Evolutionary conservation across 2,329 filamentous ascomycete species (phyloP).

Genomic region (Nemania sp.): DNA sequence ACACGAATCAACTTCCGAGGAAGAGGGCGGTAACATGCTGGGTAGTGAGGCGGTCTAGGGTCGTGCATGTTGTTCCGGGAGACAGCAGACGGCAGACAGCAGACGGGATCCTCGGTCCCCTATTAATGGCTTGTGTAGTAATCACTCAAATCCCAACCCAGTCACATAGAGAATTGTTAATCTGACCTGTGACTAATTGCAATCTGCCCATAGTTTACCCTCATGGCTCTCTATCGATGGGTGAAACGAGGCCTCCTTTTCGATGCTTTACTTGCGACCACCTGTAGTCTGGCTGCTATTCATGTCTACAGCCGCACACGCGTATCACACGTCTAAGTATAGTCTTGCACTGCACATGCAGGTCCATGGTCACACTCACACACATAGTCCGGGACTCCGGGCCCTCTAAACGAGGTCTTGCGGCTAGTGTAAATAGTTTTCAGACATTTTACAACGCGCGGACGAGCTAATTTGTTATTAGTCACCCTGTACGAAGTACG

Average conservation of each 20-base stretch:
- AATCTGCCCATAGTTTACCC: not conserved
- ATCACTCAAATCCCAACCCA: not conserved
- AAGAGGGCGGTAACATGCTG: constrained; percentile 8
- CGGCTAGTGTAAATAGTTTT: not conserved
- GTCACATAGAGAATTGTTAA: too few species aligned
- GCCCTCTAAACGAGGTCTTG: not conserved
- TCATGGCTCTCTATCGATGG: not conserved
- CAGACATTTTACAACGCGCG: not conserved
- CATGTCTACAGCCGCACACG: not conserved
- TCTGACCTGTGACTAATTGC: too few species aligned
- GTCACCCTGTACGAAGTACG: not conserved
- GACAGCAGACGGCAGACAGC: not conserved
- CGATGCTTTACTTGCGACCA: not conserved
- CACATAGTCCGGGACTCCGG: too few species aligned
- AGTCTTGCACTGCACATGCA: not conserved
- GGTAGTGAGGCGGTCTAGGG: not conserved
- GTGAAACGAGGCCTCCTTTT: too few species aligned
- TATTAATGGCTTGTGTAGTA: not conserved
- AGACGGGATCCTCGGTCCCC: too few species aligned
- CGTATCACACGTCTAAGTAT: not conserved
- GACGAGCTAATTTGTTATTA: not conserved
- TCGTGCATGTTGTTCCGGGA: not conserved
- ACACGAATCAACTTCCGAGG: constrained; percentile 4
- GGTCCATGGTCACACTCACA: not conserved
- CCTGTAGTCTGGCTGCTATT: not conserved